Base-by-base conservation (phyloP, 306 rosid genomes). In the Sphenostylis stenocarpa region DNA sequence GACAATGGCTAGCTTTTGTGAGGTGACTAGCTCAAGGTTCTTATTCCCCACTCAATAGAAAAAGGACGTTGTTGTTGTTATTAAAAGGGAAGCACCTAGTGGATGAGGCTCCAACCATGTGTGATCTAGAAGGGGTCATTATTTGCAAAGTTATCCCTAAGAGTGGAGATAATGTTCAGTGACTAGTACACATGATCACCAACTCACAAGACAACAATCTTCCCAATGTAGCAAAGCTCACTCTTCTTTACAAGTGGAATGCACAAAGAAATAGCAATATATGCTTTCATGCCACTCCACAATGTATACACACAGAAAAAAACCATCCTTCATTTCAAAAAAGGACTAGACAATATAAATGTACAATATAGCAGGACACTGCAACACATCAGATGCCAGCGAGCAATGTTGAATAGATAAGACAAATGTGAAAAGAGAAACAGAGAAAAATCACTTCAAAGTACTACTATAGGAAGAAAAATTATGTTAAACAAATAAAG, bases 391-490 rank as follows among this genome's bases (percentile, higher is more conserved):
- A 21, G 41, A 79, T 41, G 34, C 52, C 15, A 74, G 29, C 63
- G 70, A 33, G 31, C n/a, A 21, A 61, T 38, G 58, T 52, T 36
- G 34, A 63, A 7, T 70, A 64, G 73, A 78, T 28, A 7, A 77
- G 62, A 29, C 53, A 55, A 74, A 58, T 39, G 51, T 21, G 55
- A 39, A 67, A 71, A 8, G 6, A 47, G 29, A 44, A 49, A 48
- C 13, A 38, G n/a, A 71, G 29, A 49, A 67, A 62, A 77, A 55
- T 8, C 28, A 34, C 39, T 56, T 80, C 53, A 75, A 17, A 66
- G 23, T 60, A 16, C 43, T 29, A 16, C 13, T n/a, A 49, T 0
- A 31, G 24, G 23, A 58, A 81, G 24, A 72, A 57, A 48, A 72
- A 57, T 9, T 36, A 33, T 51, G 38, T 43, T 71, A n/a, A 49